Percentiles rank a stretch among this genome's conserved stretches.
These are phyloP conservation scores for Coleophoma crateriformis DNA, from an alignment of 2,329 filamentous ascomycete species.

Conservation along the genomic window DNA sequence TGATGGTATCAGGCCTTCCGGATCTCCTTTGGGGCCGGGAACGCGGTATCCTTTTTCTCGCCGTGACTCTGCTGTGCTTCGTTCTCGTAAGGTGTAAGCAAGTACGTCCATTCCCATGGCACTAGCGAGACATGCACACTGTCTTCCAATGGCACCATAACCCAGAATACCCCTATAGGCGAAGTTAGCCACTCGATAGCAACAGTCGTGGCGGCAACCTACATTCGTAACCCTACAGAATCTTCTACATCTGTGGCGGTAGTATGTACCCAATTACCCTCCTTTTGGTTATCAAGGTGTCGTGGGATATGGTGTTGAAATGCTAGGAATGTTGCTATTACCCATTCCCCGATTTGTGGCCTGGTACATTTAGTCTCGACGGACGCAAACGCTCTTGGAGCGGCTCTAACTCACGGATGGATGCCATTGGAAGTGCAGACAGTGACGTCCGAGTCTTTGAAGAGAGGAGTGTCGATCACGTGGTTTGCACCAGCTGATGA, in stretches of 20 bases:
- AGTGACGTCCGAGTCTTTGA: conserved; percentile 26
- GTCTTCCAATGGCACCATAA: conserved; percentile 49
- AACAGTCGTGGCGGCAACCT: background rate
- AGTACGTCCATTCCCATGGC: conserved; percentile 68
- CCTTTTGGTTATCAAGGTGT: conserved; percentile 24
- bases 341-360: conserved; percentile 36
- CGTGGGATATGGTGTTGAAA: conserved; percentile 26
- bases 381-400: background rate
- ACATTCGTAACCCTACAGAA: conserved; percentile 41
- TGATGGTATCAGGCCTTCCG: conserved; percentile 39
- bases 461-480: conserved; percentile 31
- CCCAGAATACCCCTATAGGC: conserved; percentile 27
- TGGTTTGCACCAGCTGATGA: conserved; percentile 37
- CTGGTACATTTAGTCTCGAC: conserved; percentile 9
- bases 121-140: conserved; percentile 48
- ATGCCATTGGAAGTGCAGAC: conserved; percentile 37
- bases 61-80: conserved; percentile 59
- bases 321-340: conserved; percentile 29
- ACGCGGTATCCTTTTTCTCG: conserved; percentile 62
- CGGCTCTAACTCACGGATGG: conserved; percentile 31
- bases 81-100: conserved; percentile 68
- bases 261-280: conserved; percentile 23
- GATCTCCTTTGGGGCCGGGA: conserved; percentile 52
- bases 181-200: background rate
- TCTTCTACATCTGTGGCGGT: conserved; percentile 36